Evolutionary conservation across 352 stramenopile genomes (phyloP).

Genomic region (Phytopythium mirpurense): DNA sequence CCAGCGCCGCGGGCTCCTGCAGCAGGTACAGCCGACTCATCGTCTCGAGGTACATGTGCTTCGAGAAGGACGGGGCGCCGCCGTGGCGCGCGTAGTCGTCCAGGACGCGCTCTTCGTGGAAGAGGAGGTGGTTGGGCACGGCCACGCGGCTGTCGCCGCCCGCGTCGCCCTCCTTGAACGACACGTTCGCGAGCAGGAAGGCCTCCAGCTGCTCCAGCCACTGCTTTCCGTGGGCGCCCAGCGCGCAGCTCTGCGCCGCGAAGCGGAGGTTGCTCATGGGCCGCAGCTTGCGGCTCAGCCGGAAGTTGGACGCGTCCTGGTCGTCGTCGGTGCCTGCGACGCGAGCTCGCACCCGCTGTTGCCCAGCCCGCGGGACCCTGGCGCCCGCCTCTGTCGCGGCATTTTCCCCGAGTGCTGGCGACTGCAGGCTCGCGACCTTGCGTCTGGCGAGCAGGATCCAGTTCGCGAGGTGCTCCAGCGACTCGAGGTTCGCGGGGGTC

Average conservation of each 20-base stretch:
- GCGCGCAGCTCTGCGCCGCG: conserved; percentile 50
- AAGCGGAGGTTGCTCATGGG: conserved; percentile 81
- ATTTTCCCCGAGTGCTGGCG: conserved; percentile 17
- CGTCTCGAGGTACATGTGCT: conserved; percentile 86
- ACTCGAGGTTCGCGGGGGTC: conserved; percentile 67
- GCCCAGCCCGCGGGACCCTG: neutral
- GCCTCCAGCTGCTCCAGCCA: conserved; percentile 73
- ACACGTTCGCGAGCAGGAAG: conserved; percentile 49
- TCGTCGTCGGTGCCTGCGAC: conserved; percentile 17
- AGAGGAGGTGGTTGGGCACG: conserved; percentile 69
- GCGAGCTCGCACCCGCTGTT: neutral
- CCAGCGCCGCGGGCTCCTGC: conserved; percentile 45
- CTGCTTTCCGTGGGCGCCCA: conserved; percentile 43
- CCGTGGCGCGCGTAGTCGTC: conserved; percentile 58
- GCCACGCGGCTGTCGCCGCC: neutral
- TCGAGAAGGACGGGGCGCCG: conserved; percentile 67
- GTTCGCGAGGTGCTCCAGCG: conserved; percentile 67
- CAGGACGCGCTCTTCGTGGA: conserved; percentile 73
- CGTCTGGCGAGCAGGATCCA: conserved; percentile 77
- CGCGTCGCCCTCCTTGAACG: conserved; percentile 25
- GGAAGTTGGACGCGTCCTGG: conserved; percentile 41
- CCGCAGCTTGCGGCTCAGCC: conserved; percentile 65
- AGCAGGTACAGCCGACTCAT: conserved; percentile 78
- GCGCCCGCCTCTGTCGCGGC: neutral
- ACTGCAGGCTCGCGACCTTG: conserved; percentile 54